Evolutionary conservation across 352 stramenopile species (phyloP).

Genomic region (Globisporangium alternatum): DNA sequence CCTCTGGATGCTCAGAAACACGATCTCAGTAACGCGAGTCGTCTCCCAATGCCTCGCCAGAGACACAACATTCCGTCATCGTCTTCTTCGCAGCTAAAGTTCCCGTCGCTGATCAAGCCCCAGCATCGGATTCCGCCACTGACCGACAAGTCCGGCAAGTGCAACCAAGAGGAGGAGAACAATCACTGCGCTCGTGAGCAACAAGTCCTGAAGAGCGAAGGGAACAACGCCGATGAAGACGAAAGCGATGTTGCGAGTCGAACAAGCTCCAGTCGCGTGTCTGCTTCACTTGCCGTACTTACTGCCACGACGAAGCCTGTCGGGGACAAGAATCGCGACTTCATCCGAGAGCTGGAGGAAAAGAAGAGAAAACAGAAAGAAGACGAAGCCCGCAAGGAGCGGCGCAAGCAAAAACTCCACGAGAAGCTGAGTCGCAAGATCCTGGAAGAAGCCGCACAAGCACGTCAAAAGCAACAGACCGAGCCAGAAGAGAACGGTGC

Average conservation of each 20-base stretch:
- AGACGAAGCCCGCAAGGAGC: constrained; percentile 36
- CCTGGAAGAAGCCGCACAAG: constrained; percentile 37
- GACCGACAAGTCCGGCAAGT: constrained; percentile 1
- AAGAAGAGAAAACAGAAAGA: constrained; percentile 71
- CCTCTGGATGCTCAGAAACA: constrained; percentile 2
- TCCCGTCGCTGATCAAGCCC: constrained; percentile 36
- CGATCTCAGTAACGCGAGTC: constrained; percentile 17
- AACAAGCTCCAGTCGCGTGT: constrained; percentile 15
- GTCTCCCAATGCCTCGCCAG: constrained; percentile 25
- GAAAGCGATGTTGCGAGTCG: constrained; percentile 18
- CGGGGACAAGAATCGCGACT: constrained; percentile 59
- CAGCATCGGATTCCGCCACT: constrained; percentile 14
- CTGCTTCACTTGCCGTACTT: constrained; percentile 17
- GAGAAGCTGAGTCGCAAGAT: constrained; percentile 59
- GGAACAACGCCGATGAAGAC: constrained; percentile 26
- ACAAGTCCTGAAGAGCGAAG: constrained; percentile 11
- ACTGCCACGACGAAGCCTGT: not conserved
- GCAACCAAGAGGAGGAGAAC: constrained; percentile 46
- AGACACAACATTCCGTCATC: constrained; percentile 5
- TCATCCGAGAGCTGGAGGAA: constrained; percentile 69
- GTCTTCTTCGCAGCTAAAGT: constrained; percentile 29
- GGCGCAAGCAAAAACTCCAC: constrained; percentile 54
- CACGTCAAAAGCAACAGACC: constrained; percentile 24
- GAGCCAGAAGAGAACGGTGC: constrained; percentile 24
- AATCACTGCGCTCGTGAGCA: constrained; percentile 8